Base-by-base conservation (phyloP, 202 grass and related monocot species). In the Elaeis oleifera region DNA sequence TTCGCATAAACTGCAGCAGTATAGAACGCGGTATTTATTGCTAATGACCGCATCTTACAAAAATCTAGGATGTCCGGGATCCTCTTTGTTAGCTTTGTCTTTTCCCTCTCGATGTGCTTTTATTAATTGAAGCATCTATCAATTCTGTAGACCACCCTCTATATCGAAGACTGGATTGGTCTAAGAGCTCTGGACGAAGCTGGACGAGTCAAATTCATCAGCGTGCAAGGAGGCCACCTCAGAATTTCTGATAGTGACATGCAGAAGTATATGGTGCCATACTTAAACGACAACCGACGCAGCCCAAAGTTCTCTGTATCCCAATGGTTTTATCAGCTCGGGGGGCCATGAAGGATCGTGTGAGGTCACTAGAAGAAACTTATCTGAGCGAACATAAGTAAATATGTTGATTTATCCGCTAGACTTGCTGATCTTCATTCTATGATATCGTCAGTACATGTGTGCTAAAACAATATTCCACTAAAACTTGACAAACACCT, bases 141-240 rank as follows among this genome's bases (percentile, higher is more conserved):
- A 8, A 32, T 17, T 14, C 19, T 73, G 39, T 54, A 95, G 91
- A 91, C 91, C 4, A 68, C 67, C 5, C 76, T 96, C 11, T 96
- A 91, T 48, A 83, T 53, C 0, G 91, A 96, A 78, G 87, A 96
- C 58, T 96, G 87, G 91, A 96, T 89, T 17, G 87, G 87, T 57
- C 80, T 96, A 56, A 96, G 65, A 71, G 79, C 72, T 69, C 65
- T 96, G 60, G 84, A 96, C 23, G 81, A 89, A 70, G 68, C 87
- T 59, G 91, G 87, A 50, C 84, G 82, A 50, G 81, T 96, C 18
- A 83, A 85, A 65, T 96, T 78, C 20, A 61, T 90, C 13, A 90
- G 74, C 5, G 87, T 96, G 23, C 58, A 81, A 51, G 91, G 91
- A 63, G 81, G 81, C 48, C 91, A 96, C 71, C 76, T 96, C 19